Evolutionary conservation across 176 grass and related monocot species (phyloP).

Genomic region (Cenchrus americanus): DNA sequence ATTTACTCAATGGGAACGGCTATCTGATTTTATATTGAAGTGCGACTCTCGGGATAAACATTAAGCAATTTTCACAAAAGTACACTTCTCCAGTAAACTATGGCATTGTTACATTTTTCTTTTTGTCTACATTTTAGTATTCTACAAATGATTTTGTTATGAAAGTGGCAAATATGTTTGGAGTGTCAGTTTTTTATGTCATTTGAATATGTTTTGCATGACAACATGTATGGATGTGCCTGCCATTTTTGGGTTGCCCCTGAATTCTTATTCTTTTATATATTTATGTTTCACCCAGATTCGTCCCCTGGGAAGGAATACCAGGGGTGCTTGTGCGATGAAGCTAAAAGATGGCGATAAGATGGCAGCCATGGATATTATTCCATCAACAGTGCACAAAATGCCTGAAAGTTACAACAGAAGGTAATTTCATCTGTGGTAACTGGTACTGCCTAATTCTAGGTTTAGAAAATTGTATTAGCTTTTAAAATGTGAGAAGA

Average conservation of each 20-base stretch:
- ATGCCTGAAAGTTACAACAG: conserved; percentile 51
- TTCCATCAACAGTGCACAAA: conserved; percentile 68
- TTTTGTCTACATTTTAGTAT: neutral
- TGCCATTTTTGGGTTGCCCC: conserved; percentile 22
- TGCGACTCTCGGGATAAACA: neutral
- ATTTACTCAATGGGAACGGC: neutral
- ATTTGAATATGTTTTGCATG: neutral
- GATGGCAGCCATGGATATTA: conserved; percentile 93
- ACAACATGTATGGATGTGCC: neutral
- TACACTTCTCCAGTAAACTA: neutral
- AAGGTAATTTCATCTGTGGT: conserved; percentile 50
- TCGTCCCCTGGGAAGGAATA: conserved; percentile 75
- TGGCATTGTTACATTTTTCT: neutral
- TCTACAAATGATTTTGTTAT: conserved; percentile 23
- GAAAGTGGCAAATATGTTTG: neutral
- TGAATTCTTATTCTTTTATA: conserved; percentile 31
- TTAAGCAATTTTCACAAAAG: neutral
- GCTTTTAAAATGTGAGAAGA: conserved; percentile 3
- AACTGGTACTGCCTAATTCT: conserved; percentile 19
- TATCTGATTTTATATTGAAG: conserved; percentile 20
- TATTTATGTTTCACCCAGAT: conserved; percentile 59
- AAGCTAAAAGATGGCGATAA: conserved; percentile 77
- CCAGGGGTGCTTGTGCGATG: conserved; percentile 82
- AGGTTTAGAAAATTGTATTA: neutral
- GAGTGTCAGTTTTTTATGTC: neutral